Percentiles rank a stretch among this genome's conserved stretches.
Conservation (phyloP, 352 stramenopile genomes). For the Pythium aquatile region DNA sequence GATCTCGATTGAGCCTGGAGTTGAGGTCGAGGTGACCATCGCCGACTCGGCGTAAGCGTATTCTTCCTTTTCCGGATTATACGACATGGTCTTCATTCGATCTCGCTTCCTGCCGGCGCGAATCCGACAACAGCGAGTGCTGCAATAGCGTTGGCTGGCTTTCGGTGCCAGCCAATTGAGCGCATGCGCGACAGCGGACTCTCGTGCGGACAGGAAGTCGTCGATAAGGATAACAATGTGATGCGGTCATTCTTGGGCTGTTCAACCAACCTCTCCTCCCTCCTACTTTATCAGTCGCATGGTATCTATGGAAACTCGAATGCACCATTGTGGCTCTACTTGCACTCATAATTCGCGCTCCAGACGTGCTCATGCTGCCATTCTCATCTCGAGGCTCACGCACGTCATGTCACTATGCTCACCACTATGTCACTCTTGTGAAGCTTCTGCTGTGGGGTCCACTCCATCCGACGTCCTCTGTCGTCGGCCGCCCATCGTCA, state of each 20-base stretch:
- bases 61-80: not conserved
- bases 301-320: too few relatives aligned
- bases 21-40: constrained; percentile 98
- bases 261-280: not conserved
- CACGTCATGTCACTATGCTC: not conserved
- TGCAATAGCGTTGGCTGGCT: not conserved
- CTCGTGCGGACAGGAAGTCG: not conserved
- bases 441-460: constrained; percentile 13
- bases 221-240: constrained; percentile 3
- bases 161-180: not conserved
- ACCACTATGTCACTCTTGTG: constrained; percentile 5
- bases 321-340: too few relatives aligned
- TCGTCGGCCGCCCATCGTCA: constrained; percentile 22
- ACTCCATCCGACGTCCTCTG: constrained; percentile 17
- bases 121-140: not conserved
- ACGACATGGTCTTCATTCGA: not conserved
- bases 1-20: constrained; percentile 99
- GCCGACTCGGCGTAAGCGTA: constrained; percentile 86
- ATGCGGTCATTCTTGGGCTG: constrained; percentile 1
- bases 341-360: too few relatives aligned
- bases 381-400: not conserved
- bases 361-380: too few relatives aligned
- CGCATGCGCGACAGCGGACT: not conserved
- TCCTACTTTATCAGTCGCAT: too few relatives aligned
- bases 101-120: not conserved